Conservation (phyloP, 1,284 basidiomycete species). For the Malassezia dermatis region DNA sequence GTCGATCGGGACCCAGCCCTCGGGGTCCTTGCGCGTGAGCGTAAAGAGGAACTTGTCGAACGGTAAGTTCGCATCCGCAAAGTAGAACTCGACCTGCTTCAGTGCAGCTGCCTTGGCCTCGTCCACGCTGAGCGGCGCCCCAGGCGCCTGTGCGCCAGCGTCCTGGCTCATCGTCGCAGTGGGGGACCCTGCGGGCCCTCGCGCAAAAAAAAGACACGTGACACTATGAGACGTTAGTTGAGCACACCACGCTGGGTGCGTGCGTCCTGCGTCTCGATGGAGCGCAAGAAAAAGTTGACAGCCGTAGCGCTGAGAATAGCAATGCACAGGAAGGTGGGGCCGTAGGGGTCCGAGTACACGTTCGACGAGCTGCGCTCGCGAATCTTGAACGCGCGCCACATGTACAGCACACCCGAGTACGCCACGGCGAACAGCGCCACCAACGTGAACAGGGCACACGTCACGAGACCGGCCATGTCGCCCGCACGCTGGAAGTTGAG, state of each 20-base stretch:
- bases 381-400: slow-evolving; percentile 70
- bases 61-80: slow-evolving; percentile 75
- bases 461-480: slow-evolving; percentile 69
- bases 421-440: slow-evolving; percentile 78
- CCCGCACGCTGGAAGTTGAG: slow-evolving; percentile 72
- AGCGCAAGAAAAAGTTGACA: slow-evolving; percentile 43
- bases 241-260: slow-evolving; percentile 25
- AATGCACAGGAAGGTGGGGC: slow-evolving; percentile 39
- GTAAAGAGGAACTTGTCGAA: slow-evolving; percentile 90
- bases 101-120: slow-evolving; percentile 8
- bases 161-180: neutral
- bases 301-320: slow-evolving; percentile 30
- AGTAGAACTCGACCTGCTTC: slow-evolving; percentile 77
- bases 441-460: slow-evolving; percentile 75
- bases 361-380: slow-evolving; percentile 35
- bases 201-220: slow-evolving; percentile 2
- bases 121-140: neutral
- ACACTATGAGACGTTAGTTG: slow-evolving; percentile 20
- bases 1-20: slow-evolving; percentile 79
- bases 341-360: slow-evolving; percentile 44
- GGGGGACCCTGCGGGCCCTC: neutral
- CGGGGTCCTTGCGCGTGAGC: slow-evolving; percentile 38
- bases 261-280: slow-evolving; percentile 24
- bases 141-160: neutral
- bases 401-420: slow-evolving; percentile 77